Percentiles rank a stretch among this genome's conserved stretches.
Evolutionary conservation across 768 basidiomycete species (phyloP).

Genomic region (Clathrus columnatus): DNA sequence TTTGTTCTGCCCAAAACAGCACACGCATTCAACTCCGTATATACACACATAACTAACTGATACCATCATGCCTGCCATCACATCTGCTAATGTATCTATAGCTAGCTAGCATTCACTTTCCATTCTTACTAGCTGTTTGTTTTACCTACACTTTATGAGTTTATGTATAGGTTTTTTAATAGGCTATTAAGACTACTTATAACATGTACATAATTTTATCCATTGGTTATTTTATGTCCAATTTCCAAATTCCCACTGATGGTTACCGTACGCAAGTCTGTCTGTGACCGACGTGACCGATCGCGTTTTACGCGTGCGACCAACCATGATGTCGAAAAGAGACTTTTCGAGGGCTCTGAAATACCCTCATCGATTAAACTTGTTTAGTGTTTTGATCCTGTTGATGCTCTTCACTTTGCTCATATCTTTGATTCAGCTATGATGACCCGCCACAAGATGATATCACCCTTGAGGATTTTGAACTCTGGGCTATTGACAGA

Average conservation of each 20-base stretch:
- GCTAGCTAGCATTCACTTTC: slow-evolving; percentile 5
- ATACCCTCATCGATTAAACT: slow-evolving; percentile 70
- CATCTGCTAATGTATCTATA: slow-evolving; percentile 6
- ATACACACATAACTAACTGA: not conserved
- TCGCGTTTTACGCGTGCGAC: not conserved
- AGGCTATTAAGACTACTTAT: too few species aligned
- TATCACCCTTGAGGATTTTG: slow-evolving; percentile 93
- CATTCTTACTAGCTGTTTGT: not conserved
- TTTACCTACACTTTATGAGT: slow-evolving; percentile 1
- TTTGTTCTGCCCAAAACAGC: not conserved
- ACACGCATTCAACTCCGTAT: not conserved
- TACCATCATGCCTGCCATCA: not conserved
- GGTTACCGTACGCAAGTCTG: too few species aligned
- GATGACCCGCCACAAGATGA: slow-evolving; percentile 78
- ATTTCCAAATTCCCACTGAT: too few species aligned
- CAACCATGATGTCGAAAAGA: not conserved
- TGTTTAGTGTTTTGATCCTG: slow-evolving; percentile 41
- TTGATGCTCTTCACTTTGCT: slow-evolving; percentile 12
- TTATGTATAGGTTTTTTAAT: not conserved
- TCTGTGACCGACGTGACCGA: not conserved
- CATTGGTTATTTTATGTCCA: too few species aligned
- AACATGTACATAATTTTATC: too few species aligned
- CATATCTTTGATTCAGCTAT: slow-evolving; percentile 51
- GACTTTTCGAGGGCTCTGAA: slow-evolving; percentile 23
- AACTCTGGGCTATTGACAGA: slow-evolving; percentile 80